Percentiles rank a stretch among this genome's conserved stretches.
phyloP scores from a whole-genome alignment of 2,329 filamentous ascomycete species.

The Fusarium sp. region DNA sequence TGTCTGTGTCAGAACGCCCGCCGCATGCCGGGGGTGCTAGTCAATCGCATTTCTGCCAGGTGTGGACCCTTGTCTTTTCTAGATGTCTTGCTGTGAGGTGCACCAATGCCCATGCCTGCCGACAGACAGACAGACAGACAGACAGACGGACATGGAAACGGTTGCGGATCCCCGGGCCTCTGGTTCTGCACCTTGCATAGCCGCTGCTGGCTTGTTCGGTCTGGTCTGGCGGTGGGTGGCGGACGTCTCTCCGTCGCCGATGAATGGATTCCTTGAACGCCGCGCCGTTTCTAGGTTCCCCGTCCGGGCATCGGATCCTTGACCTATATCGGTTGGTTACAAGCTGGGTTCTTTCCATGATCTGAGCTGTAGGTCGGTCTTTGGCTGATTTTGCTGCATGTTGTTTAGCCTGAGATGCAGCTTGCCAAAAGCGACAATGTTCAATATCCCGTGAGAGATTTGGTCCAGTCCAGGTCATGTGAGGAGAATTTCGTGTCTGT shows the following conservation, averaged over 20 bases:
- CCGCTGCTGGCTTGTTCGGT: neutral
- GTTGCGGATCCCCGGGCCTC: neutral
- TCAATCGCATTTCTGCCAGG: slow-evolving; percentile 29
- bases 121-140: too few relatives aligned
- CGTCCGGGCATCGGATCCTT: neutral
- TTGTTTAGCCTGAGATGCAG: neutral
- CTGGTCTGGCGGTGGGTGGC: neutral
- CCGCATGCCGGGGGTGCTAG: slow-evolving; percentile 20
- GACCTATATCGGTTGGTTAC: neutral
- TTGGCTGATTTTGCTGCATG: neutral
- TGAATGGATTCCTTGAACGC: neutral
- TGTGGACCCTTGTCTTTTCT: slow-evolving; percentile 16
- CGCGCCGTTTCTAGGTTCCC: neutral
- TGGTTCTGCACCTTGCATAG: neutral
- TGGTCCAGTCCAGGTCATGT: slow-evolving; percentile 23
- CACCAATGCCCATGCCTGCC: neutral
- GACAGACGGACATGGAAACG: neutral
- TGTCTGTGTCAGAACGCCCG: slow-evolving; percentile 11
- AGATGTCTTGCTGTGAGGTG: neutral
- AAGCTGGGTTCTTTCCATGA: neutral
- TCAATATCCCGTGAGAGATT: neutral
- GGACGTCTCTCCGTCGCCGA: neutral
- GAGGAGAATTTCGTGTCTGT: slow-evolving; percentile 5
- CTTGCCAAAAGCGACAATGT: neutral
- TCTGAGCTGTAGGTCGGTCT: neutral